Base-by-base conservation (phyloP, 352 stramenopile species). In the Hyaloperonospora brassicae region DNA sequence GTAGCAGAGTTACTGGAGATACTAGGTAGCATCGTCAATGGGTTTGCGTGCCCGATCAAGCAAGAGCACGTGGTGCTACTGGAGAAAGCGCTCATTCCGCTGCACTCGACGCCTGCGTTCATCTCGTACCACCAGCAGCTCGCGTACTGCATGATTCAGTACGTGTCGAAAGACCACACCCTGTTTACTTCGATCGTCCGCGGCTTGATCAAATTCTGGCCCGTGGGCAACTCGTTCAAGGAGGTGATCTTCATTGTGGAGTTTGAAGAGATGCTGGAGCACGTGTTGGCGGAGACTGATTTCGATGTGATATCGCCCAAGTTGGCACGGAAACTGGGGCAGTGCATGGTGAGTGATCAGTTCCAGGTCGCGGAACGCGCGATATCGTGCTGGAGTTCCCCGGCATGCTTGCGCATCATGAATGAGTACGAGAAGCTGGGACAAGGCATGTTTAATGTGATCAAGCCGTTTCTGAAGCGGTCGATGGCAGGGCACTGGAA, bases 121-220 rank as follows among this genome's bases (percentile, higher is more conserved):
- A 76, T 90, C 57, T 89, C 81, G 54, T 95, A 93, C 44, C 85
- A 95, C 55, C 84, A 92, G 57, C 80, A 93, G 47, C 72, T 95
- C 40, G 84, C 81, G 56, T 93, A 95, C 61, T 92, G 82, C 62
- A 92, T 95, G 80, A 89, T 89, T 55, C 82, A 93, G 67, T 95
- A 93, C 65, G 84, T 93, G 13, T 85, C 77, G 6, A 95, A 95
- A 55, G 85, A 95, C 53, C 83, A 93, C 64, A 76, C 74, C 49
- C 69, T 91, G n/a, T 90, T 89, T 54, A 89, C 75, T 27, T 68
- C 85, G 17, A 90, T 95, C 36, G 81, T 90, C 17, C 64, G 73
- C 1, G 84, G 84, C 0, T 62, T 91, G 50, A 61, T 93, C 43
- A 84, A 85, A 68, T 91, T 87, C 64, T 93, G 84, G 84, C 84